Evolutionary conservation across 2,329 filamentous ascomycete species (phyloP).

Genomic region (Cladosporium halotolerans): DNA sequence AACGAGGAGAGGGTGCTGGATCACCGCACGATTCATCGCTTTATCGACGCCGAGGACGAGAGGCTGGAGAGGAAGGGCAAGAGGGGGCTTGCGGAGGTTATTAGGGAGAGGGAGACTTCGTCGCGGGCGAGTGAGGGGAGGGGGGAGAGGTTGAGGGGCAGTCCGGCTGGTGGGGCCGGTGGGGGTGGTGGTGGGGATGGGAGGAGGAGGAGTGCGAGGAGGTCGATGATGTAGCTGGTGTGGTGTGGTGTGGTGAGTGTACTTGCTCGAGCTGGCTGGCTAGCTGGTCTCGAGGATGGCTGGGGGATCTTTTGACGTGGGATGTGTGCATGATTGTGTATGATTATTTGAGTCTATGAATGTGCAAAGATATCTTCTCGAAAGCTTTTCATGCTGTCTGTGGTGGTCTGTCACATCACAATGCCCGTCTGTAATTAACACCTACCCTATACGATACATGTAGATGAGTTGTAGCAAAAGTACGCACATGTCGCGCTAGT

Average conservation of each 20-base stretch:
- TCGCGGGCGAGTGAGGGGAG: neutral
- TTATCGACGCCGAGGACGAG: slow-evolving; percentile 54
- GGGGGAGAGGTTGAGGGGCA: slow-evolving; percentile 2
- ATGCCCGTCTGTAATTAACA: neutral
- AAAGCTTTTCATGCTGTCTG: neutral
- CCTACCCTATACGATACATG: neutral
- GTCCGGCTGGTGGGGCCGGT: neutral
- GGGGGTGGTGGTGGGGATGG: slow-evolving; percentile 10
- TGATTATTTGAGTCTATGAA: neutral
- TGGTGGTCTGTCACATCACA: neutral
- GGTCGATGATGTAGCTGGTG: slow-evolving; percentile 11
- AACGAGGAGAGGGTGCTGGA: slow-evolving; percentile 66
- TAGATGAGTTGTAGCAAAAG: neutral
- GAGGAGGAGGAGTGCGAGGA: slow-evolving; percentile 14
- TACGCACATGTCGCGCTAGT: neutral
- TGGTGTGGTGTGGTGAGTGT: neutral
- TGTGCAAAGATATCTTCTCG: neutral
- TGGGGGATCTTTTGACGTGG: neutral
- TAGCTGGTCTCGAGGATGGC: no score
- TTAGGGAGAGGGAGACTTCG: slow-evolving; percentile 20
- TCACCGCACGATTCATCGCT: slow-evolving; percentile 81
- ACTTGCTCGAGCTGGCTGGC: neutral
- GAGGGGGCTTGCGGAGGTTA: slow-evolving; percentile 26
- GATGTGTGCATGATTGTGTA: slow-evolving; percentile 1
- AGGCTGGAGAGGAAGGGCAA: slow-evolving; percentile 28